These are phyloP conservation scores for Sclerotinia subarctica DNA, from an alignment of 2,329 filamentous ascomycete genomes.

Conservation along the genomic window DNA sequence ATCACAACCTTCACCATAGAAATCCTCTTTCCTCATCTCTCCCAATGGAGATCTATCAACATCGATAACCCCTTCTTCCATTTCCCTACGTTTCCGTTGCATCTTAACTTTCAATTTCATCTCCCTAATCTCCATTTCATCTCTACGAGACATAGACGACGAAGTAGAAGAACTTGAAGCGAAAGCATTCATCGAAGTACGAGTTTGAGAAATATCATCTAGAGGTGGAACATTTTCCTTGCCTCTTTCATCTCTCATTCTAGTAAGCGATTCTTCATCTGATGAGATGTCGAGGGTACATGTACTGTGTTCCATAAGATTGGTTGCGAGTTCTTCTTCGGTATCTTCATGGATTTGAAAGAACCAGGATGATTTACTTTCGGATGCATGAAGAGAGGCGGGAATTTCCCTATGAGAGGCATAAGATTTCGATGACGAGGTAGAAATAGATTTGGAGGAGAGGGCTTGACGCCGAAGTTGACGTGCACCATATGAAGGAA, in stretches of 20 bases:
- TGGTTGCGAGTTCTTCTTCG: constrained; percentile 84
- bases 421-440: background rate
- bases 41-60: constrained; percentile 62
- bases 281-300: constrained; percentile 84
- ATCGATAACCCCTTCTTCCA: constrained; percentile 57
- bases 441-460: constrained; percentile 26
- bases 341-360: constrained; percentile 96
- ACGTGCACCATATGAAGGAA: constrained; percentile 57
- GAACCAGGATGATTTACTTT: constrained; percentile 69
- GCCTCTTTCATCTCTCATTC: constrained; percentile 60
- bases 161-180: constrained; percentile 19
- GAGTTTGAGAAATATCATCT: constrained; percentile 60
- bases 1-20: constrained; percentile 64
- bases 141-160: constrained; percentile 28
- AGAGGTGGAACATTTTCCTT: constrained; percentile 92
- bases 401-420: constrained; percentile 11
- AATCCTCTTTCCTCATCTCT: constrained; percentile 65
- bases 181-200: constrained; percentile 28
- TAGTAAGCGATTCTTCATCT: constrained; percentile 66
- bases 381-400: constrained; percentile 43
- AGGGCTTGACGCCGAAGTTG: constrained; percentile 35
- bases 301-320: constrained; percentile 87
- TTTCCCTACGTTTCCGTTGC: constrained; percentile 38
- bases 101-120: constrained; percentile 37
- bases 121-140: constrained; percentile 29